These are phyloP conservation scores for Boletellus dicymbophilus DNA, from an alignment of 1,284 basidiomycete species.

Conservation along the genomic window DNA sequence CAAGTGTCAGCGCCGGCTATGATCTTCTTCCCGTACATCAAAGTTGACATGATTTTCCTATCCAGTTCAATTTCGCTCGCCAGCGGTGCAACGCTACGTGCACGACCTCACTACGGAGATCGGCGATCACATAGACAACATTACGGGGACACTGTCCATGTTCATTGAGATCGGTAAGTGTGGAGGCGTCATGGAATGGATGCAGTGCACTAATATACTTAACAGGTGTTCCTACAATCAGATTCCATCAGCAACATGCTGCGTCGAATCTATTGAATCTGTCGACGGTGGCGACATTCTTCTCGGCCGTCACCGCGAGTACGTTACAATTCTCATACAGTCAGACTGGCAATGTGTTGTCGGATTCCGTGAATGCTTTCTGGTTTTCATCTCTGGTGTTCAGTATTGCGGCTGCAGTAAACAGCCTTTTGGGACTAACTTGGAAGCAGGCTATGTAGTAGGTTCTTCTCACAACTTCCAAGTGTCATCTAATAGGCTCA, in stretches of 20 bases:
- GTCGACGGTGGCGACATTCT: slow-evolving; percentile 62
- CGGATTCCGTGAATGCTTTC: slow-evolving; percentile 54
- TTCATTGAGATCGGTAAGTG: slow-evolving; percentile 57
- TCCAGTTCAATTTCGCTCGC: slow-evolving; percentile 51
- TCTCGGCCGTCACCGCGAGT: slow-evolving; percentile 59
- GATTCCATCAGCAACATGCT: slow-evolving; percentile 58
- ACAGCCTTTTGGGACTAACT: slow-evolving; percentile 55
- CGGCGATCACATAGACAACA: slow-evolving; percentile 56
- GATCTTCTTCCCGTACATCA: neutral
- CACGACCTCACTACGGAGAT: slow-evolving; percentile 55
- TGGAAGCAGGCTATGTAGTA: slow-evolving; percentile 69
- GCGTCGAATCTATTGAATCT: slow-evolving; percentile 53
- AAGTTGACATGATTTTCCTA: slow-evolving; percentile 16
- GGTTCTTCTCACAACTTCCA: slow-evolving; percentile 27
- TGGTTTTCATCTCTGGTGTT: slow-evolving; percentile 66
- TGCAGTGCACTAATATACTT: slow-evolving; percentile 24
- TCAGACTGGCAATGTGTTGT: slow-evolving; percentile 29
- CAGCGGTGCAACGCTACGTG: slow-evolving; percentile 54
- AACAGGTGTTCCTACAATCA: slow-evolving; percentile 60
- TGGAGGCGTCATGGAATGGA: slow-evolving; percentile 17
- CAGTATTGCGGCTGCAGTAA: slow-evolving; percentile 61
- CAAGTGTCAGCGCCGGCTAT: slow-evolving; percentile 28
- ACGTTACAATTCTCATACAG: slow-evolving; percentile 52
- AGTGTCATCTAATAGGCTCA: slow-evolving; percentile 6
- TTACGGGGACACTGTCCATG: slow-evolving; percentile 48